Conservation (phyloP, 768 basidiomycete genomes). For the Lactifluus hygrophoroides region DNA sequence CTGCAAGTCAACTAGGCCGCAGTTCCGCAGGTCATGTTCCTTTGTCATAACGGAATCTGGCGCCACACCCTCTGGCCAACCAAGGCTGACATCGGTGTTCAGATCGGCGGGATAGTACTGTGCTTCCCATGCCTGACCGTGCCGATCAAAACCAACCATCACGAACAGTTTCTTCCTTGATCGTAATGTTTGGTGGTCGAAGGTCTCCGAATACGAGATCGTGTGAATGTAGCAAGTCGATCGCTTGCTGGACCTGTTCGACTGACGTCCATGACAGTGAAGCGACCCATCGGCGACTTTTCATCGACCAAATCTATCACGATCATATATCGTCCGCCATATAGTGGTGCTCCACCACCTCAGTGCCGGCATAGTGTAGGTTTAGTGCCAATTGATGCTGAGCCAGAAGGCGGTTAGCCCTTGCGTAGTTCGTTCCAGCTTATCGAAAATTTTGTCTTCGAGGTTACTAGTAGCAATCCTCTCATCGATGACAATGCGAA, state of each 20-base stretch:
- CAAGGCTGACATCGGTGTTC: not conserved
- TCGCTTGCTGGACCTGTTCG: constrained; percentile 6
- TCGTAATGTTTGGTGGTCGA: too few species aligned
- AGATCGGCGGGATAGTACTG: constrained; percentile 15
- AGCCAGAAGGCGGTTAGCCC: not conserved
- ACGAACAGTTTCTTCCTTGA: too few species aligned
- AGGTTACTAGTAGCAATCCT: too few species aligned
- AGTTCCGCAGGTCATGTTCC: not conserved
- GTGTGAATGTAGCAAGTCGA: too few species aligned
- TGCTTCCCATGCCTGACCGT: constrained; percentile 17
- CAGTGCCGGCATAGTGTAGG: constrained; percentile 4
- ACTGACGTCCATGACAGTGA: not conserved
- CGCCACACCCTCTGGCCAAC: not conserved
- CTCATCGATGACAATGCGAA: too few species aligned
- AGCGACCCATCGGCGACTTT: not conserved
- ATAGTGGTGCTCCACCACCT: not conserved
- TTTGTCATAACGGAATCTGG: too few species aligned
- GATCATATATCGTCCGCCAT: constrained; percentile 3
- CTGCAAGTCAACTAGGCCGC: too few species aligned
- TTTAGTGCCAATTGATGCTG: constrained; percentile 3
- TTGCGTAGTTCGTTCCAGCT: not conserved
- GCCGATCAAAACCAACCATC: constrained; percentile 24
- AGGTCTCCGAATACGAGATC: too few species aligned
- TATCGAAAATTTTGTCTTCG: too few species aligned
- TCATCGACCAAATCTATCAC: constrained; percentile 17